These are phyloP conservation scores for Mycosphaerella sp. DNA, from an alignment of 2,329 filamentous ascomycete genomes.

Conservation along the genomic window DNA sequence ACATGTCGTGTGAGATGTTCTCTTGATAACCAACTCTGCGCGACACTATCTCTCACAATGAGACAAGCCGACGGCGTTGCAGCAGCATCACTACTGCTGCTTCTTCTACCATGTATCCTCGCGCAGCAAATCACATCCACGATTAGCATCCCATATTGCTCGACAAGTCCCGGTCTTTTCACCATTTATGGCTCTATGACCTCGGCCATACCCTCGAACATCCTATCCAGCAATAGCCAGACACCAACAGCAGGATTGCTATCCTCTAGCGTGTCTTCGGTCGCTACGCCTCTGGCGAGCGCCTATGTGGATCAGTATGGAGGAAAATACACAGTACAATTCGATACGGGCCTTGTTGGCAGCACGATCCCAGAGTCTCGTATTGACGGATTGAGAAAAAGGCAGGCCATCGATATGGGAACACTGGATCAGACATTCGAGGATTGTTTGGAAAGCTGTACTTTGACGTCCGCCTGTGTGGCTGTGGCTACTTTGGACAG, in stretches of 20 bases:
- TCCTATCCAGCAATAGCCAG: neutral
- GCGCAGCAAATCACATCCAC: neutral
- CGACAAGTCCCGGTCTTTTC: neutral
- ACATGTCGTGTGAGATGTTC: neutral
- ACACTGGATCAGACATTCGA: neutral
- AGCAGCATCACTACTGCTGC: neutral
- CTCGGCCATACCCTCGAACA: neutral
- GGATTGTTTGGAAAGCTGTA: conserved; percentile 1
- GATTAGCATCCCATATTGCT: neutral
- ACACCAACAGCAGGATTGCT: neutral
- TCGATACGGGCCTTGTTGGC: neutral
- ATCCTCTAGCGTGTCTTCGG: neutral
- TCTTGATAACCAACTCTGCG: neutral
- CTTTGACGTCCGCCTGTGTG: neutral
- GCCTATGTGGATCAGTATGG: neutral
- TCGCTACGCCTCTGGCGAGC: neutral
- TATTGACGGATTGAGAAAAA: neutral
- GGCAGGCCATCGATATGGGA: neutral
- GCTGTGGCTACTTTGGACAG: conserved; percentile 1
- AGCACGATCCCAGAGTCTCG: neutral
- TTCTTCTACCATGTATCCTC: neutral
- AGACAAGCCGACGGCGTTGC: neutral
- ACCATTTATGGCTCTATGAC: conserved; percentile 6
- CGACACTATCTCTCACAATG: neutral
- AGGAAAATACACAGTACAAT: neutral